These are phyloP conservation scores for Alloascoidea africana DNA, from an alignment of 805 yeast genomes.

Conservation along the genomic window DNA sequence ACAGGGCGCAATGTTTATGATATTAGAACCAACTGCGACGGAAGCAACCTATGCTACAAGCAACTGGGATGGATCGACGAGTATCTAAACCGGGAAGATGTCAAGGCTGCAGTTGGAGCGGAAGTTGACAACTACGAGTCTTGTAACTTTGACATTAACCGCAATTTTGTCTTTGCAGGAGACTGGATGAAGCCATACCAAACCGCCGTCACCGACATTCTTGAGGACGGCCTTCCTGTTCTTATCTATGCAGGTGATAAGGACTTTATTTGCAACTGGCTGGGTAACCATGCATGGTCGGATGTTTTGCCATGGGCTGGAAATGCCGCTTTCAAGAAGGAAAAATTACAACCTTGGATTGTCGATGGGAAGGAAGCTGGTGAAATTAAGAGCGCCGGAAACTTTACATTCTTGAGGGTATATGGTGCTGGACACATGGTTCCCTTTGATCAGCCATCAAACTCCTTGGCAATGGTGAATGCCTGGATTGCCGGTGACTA, in stretches of 20 bases:
- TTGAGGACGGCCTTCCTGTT: conserved; percentile 55
- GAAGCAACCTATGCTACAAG: conserved; percentile 45
- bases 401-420: conserved; percentile 67
- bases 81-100: conserved; percentile 61
- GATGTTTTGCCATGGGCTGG: conserved; percentile 46
- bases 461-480: conserved; percentile 52
- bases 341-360: conserved; percentile 11
- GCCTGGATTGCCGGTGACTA: conserved; percentile 55
- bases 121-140: conserved; percentile 64
- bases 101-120: conserved; percentile 68
- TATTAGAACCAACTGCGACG: conserved; percentile 49
- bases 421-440: conserved; percentile 92
- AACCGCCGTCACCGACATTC: conserved; percentile 44
- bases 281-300: conserved; percentile 75
- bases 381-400: conserved; percentile 42
- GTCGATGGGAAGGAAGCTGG: conserved; percentile 39
- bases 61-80: conserved; percentile 56
- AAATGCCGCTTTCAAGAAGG: conserved; percentile 26
- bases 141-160: conserved; percentile 67
- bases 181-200: conserved; percentile 84
- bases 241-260: conserved; percentile 80
- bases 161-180: conserved; percentile 64
- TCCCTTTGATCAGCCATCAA: conserved; percentile 67
- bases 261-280: conserved; percentile 82
- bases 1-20: conserved; percentile 85